A percentile compares a stretch with the other conserved stretches of the same genome.
Evolutionary conservation across 179 eudicot genomes (phyloP).

Genomic region (Pouteria campechiana): DNA sequence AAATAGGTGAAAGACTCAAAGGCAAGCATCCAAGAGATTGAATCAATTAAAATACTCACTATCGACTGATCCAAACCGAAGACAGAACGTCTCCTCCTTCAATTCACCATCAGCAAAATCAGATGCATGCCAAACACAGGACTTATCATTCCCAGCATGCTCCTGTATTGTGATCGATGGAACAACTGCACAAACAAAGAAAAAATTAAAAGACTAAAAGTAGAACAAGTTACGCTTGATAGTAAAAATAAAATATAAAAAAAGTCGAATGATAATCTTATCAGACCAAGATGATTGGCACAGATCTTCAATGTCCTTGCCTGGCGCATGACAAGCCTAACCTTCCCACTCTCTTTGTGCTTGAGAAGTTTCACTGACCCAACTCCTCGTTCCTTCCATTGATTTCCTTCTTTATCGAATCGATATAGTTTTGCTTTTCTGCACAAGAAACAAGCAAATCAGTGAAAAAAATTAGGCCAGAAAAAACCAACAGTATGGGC

Average conservation of each 20-base stretch:
- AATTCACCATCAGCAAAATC: slow-evolving; percentile 89
- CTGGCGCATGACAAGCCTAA: slow-evolving; percentile 90
- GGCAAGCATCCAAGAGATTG: neutral
- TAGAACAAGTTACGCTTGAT: neutral
- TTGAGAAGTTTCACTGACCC: slow-evolving; percentile 75
- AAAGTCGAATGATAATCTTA: neutral
- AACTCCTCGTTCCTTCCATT: slow-evolving; percentile 92
- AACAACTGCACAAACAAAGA: slow-evolving; percentile 29
- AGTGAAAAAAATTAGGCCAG: neutral
- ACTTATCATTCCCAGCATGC: slow-evolving; percentile 89
- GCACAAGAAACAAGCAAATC: neutral
- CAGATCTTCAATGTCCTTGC: slow-evolving; percentile 94
- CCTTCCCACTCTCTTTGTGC: slow-evolving; percentile 67
- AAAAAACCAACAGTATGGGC: neutral
- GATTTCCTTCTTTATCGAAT: slow-evolving; percentile 83
- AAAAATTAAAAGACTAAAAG: neutral
- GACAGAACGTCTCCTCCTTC: slow-evolving; percentile 73
- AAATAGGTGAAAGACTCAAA: too few relatives aligned
- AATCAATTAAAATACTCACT: slow-evolving; percentile 32
- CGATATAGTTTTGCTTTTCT: slow-evolving; percentile 84
- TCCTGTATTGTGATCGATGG: slow-evolving; percentile 73
- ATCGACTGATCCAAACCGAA: slow-evolving; percentile 60
- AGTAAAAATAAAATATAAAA: neutral
- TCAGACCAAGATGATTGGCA: slow-evolving; percentile 74
- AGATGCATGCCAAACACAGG: slow-evolving; percentile 92